These are phyloP conservation scores for Globisporangium parvum DNA, from an alignment of 352 stramenopile species.

Conservation along the genomic window DNA sequence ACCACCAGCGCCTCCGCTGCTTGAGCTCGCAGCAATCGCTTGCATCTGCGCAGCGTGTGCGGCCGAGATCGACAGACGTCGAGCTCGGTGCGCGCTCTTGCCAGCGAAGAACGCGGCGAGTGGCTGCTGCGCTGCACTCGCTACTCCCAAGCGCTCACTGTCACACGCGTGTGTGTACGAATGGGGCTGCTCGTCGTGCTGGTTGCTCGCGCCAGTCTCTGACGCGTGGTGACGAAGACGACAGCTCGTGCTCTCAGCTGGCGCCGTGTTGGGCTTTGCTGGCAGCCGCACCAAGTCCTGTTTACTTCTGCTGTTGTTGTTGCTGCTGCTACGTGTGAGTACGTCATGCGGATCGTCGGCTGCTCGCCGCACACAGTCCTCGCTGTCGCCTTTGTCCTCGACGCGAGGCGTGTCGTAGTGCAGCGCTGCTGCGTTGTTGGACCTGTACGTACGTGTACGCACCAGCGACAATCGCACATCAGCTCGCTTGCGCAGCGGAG, in stretches of 20 bases:
- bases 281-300: constrained; percentile 6
- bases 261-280: constrained; percentile 6
- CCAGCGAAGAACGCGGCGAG: constrained; percentile 21
- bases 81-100: constrained; percentile 12
- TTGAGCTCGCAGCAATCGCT: constrained; percentile 1
- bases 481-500: not conserved
- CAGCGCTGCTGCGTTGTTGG: constrained; percentile 18
- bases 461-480: constrained; percentile 8
- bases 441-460: constrained; percentile 9
- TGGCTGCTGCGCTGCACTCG: constrained; percentile 6
- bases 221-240: constrained; percentile 5
- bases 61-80: constrained; percentile 12
- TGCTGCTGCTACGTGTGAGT: not conserved
- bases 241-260: not conserved
- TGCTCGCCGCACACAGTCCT: not conserved
- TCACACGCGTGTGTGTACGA: not conserved
- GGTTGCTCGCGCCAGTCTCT: constrained; percentile 9
- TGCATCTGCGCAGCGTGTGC: constrained; percentile 16
- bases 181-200: not conserved
- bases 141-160: not conserved
- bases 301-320: constrained; percentile 1
- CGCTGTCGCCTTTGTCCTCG: constrained; percentile 4
- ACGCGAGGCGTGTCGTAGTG: constrained; percentile 3
- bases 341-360: not conserved
- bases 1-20: not conserved